Evolutionary conservation across 768 basidiomycete species (phyloP), one percentile per base, ranked within the genome.

Genomic region (Leccinum arenicola): DNA sequence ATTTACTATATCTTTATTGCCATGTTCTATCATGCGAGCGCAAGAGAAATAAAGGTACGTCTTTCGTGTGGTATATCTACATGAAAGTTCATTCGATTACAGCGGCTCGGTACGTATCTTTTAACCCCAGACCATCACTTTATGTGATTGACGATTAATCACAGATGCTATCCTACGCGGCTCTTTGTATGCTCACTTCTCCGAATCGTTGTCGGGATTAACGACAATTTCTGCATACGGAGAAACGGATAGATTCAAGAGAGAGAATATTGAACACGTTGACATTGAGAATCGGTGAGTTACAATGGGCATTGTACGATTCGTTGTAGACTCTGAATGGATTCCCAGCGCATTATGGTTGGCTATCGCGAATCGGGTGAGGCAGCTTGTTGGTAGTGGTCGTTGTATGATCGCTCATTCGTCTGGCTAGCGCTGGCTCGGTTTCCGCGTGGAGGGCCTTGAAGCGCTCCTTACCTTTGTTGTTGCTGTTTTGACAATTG

Each of bases 191-290:
- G 87, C 93, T 1, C 93, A 95, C 68, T 97, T 97, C 74, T 91
- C 92, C 3, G 95, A 97, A 75, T 91, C 89, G 29, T 77, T 97
- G 11, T 87, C 88, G 11, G 95, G 95, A 17, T 73, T 96, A 40
- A 82, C 90, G 1, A 95, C 93, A 8, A 94, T 96, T 53, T 85
- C 93, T 29, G 93, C 93, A 0, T 97, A 96, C 60, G 87, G 88
- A 11, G 95, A 92, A 69, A 71, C 81, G 3, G 78, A 85, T 3
- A 82, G 94, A 14, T 98, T 97, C 79, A 74, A 80, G 49, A 71
- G 73, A 7, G 89, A 93, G 58, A 98, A 95, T 65, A 77, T 85
- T 61, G 77, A 80, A n/a, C 78, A 84, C 17, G 80, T 95, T 33
- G 88, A 97, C 63, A 75, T 89, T 25, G 95, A 98, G 73, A 95